These are phyloP conservation scores for Fusarium acutatum DNA, from an alignment of 2,329 filamentous ascomycete species.

Conservation along the genomic window DNA sequence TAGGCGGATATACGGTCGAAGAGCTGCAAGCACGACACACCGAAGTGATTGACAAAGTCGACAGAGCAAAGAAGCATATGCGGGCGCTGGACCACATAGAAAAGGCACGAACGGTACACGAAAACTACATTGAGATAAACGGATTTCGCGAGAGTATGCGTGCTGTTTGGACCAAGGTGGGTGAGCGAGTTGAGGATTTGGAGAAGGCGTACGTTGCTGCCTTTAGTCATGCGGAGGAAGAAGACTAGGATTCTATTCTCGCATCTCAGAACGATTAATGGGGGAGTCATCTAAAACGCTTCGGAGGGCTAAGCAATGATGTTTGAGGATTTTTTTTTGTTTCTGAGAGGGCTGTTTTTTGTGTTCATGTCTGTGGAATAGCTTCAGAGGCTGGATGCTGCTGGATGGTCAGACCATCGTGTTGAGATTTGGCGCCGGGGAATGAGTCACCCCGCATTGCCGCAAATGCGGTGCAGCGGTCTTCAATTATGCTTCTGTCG, in stretches of 20 bases:
- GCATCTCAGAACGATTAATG: not conserved
- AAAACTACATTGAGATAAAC: not conserved
- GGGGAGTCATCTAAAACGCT: rapidly evolving
- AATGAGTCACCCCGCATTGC: not conserved
- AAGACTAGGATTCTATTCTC: not conserved
- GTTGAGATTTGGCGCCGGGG: not conserved
- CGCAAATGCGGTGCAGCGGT: too few species aligned
- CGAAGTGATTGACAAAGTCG: not conserved
- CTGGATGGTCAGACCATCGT: too few species aligned
- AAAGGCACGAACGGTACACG: not conserved
- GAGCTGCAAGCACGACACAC: not conserved
- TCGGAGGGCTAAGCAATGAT: rapidly evolving
- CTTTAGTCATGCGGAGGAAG: not conserved
- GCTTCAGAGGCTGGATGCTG: too few species aligned
- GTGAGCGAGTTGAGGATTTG: not conserved
- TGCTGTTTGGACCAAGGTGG: not conserved
- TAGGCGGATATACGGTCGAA: rapidly evolving
- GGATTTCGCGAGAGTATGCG: not conserved
- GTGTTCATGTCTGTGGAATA: not conserved
- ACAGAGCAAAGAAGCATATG: not conserved
- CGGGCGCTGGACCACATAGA: not conserved
- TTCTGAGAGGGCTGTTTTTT: rapidly evolving
- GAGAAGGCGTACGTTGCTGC: not conserved
- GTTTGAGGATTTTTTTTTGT: not conserved
- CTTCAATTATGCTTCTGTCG: not conserved